Evolutionary conservation across 2,329 filamentous ascomycete species (phyloP), one percentile per base, ranked within the genome.

Genomic region (Anthostomella pinea): DNA sequence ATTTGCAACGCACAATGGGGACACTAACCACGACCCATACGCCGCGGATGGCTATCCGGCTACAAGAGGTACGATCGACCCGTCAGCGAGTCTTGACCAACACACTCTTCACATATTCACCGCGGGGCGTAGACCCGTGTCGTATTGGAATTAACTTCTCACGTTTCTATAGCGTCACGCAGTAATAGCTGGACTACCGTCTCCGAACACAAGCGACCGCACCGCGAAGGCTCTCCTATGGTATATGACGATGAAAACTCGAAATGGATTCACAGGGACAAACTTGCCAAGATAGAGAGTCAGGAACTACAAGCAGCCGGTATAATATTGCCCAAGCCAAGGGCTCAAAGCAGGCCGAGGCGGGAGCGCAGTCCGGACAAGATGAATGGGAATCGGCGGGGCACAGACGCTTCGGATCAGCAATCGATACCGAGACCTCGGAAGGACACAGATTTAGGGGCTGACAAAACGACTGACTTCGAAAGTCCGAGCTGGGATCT

Each of bases 191-290:
- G 45, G n/a, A 46, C 38, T 7, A 43, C 45, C 5, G 27, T 33
- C 23, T 46, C 51, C 8, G 50, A 53, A 17, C 51, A 49, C 6
- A 60, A 57, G 32, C 57, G 54, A 18, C 38, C 53, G 20, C 54
- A 55, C 29, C 57, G 65, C 16, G 53, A 59, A 24, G 36, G 48
- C 21, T 40, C 49, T 15, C 54, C 59, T 21, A 33, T 57, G 36
- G 52, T 54, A 8, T 49, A 49, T 7, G 66, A 70, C 21, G 65
- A 70, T 21, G 81, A 84, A 43, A 72, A 79, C 43, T 85, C 81
- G 20, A 83, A 87, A 60, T 93, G 87, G 87, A 91, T 93, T 52
- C 87, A 93, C 56, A 72, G 87, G 38, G 87, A 93, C 64, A 91
- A 91, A 64, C 66, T 93, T 43, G 86, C 85, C 36, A 79, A 78